These are phyloP conservation scores for Hansenula lynferdii DNA, from an alignment of 1,139 yeast genomes.

Conservation along the genomic window DNA sequence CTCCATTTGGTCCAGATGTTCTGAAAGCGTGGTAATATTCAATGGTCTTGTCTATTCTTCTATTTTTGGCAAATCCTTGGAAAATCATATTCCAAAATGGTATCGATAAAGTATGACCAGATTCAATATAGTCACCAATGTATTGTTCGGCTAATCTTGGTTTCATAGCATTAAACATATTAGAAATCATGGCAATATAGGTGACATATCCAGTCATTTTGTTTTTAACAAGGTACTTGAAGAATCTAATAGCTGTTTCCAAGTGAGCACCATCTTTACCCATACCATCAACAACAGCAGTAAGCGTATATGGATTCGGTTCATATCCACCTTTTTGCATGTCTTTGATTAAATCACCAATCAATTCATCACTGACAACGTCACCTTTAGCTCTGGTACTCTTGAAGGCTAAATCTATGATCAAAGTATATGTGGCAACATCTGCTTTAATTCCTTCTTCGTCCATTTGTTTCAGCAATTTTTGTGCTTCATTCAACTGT, in stretches of 20 bases:
- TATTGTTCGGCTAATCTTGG: conserved; percentile 41
- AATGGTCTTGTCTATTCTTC: conserved; percentile 34
- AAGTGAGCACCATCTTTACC: conserved; percentile 42
- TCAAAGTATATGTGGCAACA: conserved; percentile 60
- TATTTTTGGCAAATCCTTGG: conserved; percentile 37
- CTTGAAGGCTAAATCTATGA: conserved; percentile 54
- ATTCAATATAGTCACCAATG: conserved; percentile 43
- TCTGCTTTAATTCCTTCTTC: conserved; percentile 46
- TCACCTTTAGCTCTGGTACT: conserved; percentile 38
- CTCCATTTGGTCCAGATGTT: conserved; percentile 20
- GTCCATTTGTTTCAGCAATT: conserved; percentile 31
- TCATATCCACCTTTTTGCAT: conserved; percentile 38
- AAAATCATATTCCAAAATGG: conserved; percentile 61
- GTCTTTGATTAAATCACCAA: conserved; percentile 36
- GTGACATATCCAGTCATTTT: conserved; percentile 33
- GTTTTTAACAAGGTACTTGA: conserved; percentile 35
- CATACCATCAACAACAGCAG: conserved; percentile 55
- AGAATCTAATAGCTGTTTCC: conserved; percentile 49
- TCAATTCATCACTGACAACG: conserved; percentile 36
- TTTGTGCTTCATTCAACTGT: conserved; percentile 30
- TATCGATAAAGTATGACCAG: conserved; percentile 34
- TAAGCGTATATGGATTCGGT: conserved; percentile 46
- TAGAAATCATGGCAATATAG: conserved; percentile 53
- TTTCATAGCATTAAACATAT: conserved; percentile 50
- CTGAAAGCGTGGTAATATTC: conserved; percentile 31